A percentile compares a stretch with the other conserved stretches of the same genome.
phyloP scores from a whole-genome alignment of 129 eudicot genomes.

The Silybum marianum region DNA sequence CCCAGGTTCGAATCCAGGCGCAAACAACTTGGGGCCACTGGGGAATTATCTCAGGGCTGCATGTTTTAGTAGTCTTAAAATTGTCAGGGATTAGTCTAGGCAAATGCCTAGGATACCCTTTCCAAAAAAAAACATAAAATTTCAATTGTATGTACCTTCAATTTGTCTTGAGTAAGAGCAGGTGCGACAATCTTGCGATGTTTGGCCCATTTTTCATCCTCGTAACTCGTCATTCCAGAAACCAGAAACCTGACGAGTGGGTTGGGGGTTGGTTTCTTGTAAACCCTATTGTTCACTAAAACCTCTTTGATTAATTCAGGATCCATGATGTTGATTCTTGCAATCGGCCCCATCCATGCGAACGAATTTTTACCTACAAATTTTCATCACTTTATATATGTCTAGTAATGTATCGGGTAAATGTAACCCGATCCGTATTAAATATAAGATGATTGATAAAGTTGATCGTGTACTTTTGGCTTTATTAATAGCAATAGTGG shows the following conservation, averaged over 20 bases:
- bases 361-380: conserved; percentile 58
- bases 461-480: neutral
- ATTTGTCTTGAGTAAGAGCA: conserved; percentile 56
- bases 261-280: conserved; percentile 59
- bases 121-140: too few relatives aligned
- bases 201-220: conserved; percentile 74
- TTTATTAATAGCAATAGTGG: too few relatives aligned
- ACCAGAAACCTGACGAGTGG: conserved; percentile 53
- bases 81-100: too few relatives aligned
- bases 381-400: neutral
- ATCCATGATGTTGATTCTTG: conserved; percentile 52
- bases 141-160: conserved; percentile 42
- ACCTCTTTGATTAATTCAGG: conserved; percentile 66
- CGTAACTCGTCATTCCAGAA: conserved; percentile 55
- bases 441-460: neutral
- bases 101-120: too few relatives aligned
- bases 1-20: too few relatives aligned
- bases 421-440: neutral
- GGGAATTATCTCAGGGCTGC: too few relatives aligned
- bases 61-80: too few relatives aligned
- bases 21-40: too few relatives aligned
- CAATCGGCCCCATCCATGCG: conserved; percentile 64
- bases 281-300: conserved; percentile 44
- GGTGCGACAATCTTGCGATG: conserved; percentile 74
- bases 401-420: neutral